A percentile compares a stretch with the other conserved stretches of the same genome.
Evolutionary conservation across 345 rosid genomes (phyloP).

Genomic region (Carallia brachiata): DNA sequence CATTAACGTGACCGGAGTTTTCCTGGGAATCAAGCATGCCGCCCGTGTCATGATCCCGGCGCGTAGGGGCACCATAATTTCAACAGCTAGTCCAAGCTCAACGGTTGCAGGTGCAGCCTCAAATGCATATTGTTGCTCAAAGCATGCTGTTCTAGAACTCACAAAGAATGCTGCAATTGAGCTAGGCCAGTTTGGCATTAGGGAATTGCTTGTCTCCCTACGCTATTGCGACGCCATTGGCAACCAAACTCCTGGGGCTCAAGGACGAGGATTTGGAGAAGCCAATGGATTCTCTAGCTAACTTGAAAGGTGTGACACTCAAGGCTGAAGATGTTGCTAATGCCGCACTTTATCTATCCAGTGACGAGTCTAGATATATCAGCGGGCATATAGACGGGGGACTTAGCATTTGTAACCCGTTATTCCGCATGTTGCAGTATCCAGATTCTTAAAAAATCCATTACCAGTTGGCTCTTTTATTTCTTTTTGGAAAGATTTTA

Average conservation of each 20-base stretch:
- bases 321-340: conserved; percentile 48
- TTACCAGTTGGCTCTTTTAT: background rate
- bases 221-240: conserved; percentile 40
- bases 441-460: conserved; percentile 16
- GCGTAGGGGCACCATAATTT: conserved; percentile 15
- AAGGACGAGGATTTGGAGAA: conserved; percentile 31
- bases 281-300: conserved; percentile 12
- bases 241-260: conserved; percentile 29
- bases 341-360: conserved; percentile 46
- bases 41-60: conserved; percentile 40
- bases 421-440: conserved; percentile 31
- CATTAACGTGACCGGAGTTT: conserved; percentile 27
- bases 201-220: conserved; percentile 54
- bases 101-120: conserved; percentile 17
- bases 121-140: conserved; percentile 44
- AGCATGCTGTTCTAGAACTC: conserved; percentile 51
- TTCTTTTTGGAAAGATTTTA: too few species aligned
- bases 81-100: conserved; percentile 18
- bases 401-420: conserved; percentile 38
- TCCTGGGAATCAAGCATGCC: conserved; percentile 35
- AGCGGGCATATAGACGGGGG: conserved; percentile 59
- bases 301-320: conserved; percentile 42
- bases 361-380: conserved; percentile 52
- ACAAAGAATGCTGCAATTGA: conserved; percentile 45
- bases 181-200: conserved; percentile 51